These are phyloP conservation scores for Kokia cookei DNA, from an alignment of 441 rosid genomes.

Conservation along the genomic window DNA sequence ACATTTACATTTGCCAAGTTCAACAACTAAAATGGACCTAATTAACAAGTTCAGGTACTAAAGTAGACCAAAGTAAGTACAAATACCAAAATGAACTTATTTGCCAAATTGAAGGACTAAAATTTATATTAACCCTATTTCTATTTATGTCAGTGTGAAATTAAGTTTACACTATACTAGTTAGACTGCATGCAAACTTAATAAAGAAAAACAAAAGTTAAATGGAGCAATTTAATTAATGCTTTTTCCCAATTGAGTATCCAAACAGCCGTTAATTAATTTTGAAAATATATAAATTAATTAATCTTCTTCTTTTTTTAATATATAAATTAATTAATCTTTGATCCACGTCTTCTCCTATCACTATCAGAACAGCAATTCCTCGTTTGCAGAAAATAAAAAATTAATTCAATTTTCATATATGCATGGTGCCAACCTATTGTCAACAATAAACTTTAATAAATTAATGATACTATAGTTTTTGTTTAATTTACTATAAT, in stretches of 20 bases:
- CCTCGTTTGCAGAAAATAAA: background rate
- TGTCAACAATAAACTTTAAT: background rate
- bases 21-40: too few relatives aligned
- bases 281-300: background rate
- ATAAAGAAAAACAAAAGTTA: background rate
- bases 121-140: too few relatives aligned
- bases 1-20: too few relatives aligned
- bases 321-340: background rate
- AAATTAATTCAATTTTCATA: background rate
- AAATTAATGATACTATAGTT: background rate
- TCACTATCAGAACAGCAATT: slow-evolving; percentile 5
- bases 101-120: too few relatives aligned
- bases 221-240: background rate
- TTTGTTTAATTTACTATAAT: background rate
- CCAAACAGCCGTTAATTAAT: background rate
- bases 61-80: too few relatives aligned
- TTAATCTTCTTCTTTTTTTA: too few relatives aligned
- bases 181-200: background rate
- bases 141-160: background rate
- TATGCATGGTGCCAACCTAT: background rate
- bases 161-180: background rate
- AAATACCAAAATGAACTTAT: too few relatives aligned
- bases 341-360: background rate
- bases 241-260: background rate
- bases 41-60: too few relatives aligned